Conservation (phyloP, 352 stramenopile genomes). For the Pythium vanterpoolii region DNA sequence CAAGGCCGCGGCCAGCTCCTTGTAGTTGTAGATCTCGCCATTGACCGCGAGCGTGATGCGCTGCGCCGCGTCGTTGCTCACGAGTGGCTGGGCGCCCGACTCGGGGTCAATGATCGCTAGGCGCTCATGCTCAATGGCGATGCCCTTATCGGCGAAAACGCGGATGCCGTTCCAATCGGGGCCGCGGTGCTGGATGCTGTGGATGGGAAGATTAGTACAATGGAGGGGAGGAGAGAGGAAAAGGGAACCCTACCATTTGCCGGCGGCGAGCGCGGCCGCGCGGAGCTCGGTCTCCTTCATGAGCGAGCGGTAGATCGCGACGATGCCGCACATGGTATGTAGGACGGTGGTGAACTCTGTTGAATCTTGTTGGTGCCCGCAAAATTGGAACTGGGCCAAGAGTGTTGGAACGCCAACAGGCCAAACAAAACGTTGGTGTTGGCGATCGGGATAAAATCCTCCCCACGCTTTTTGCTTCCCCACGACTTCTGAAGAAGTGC, state of each 20-base stretch:
- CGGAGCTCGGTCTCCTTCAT: slow-evolving; percentile 92
- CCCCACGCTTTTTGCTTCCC: too few species aligned
- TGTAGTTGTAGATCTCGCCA: slow-evolving; percentile 99
- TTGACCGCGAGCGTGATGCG: slow-evolving; percentile 96
- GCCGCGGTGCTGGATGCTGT: slow-evolving; percentile 93
- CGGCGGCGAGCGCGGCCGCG: slow-evolving; percentile 92
- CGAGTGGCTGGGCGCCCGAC: slow-evolving; percentile 90
- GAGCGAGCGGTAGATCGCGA: slow-evolving; percentile 96
- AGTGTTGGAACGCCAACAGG: too few species aligned
- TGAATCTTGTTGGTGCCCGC: not conserved
- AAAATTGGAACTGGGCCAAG: not conserved
- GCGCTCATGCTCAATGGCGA: slow-evolving; percentile 95
- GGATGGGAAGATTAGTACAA: not conserved
- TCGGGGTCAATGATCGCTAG: slow-evolving; percentile 99
- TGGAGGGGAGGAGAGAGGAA: not conserved
- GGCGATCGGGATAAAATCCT: not conserved
- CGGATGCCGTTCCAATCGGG: slow-evolving; percentile 95
- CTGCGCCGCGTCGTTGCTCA: slow-evolving; percentile 75
- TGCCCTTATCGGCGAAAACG: slow-evolving; percentile 70
- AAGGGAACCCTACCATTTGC: slow-evolving; percentile 64
- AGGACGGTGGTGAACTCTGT: not conserved
- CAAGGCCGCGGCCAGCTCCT: slow-evolving; percentile 90
- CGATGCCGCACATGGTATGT: slow-evolving; percentile 95
- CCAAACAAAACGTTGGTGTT: not conserved
- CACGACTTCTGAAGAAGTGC: not conserved